Conservation (phyloP, 768 basidiomycete species). For the Collybiopsis confluens region DNA sequence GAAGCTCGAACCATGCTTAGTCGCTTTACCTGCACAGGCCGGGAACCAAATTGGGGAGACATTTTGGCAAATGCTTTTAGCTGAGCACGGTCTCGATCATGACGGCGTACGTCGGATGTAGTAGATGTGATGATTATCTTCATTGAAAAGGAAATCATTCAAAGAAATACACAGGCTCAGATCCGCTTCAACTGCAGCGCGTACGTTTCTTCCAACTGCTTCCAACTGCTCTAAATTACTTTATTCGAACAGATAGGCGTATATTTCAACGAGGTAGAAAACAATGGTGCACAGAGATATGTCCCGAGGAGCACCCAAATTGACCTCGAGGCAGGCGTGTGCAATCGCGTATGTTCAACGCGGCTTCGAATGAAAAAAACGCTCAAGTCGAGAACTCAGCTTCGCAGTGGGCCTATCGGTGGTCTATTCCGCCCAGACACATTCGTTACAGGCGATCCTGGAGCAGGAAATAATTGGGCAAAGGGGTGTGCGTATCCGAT, state of each 20-base stretch:
- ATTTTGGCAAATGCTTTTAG: constrained; percentile 87
- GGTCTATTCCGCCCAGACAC: constrained; percentile 85
- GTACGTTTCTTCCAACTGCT: constrained; percentile 32
- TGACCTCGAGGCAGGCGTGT: constrained; percentile 87
- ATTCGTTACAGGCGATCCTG: constrained; percentile 55
- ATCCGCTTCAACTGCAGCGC: constrained; percentile 70
- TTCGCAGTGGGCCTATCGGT: constrained; percentile 68
- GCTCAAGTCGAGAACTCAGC: constrained; percentile 28
- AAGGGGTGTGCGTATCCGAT: constrained; percentile 71
- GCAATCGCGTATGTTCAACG: constrained; percentile 55
- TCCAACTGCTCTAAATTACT: constrained; percentile 2
- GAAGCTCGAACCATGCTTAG: no score
- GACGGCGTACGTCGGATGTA: constrained; percentile 51
- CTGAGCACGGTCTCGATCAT: constrained; percentile 78
- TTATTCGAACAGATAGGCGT: constrained; percentile 55
- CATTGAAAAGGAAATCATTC: neutral
- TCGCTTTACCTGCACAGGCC: no score
- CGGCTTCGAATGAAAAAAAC: neutral
- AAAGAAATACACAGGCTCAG: constrained; percentile 67
- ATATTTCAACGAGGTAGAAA: constrained; percentile 74
- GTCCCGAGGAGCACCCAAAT: constrained; percentile 89
- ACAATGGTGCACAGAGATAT: constrained; percentile 56
- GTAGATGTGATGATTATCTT: constrained; percentile 8
- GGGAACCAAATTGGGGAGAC: constrained; percentile 78
- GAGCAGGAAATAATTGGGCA: constrained; percentile 94